These are phyloP conservation scores for Flaveria robusta DNA, from an alignment of 129 eudicot genomes.

Conservation along the genomic window DNA sequence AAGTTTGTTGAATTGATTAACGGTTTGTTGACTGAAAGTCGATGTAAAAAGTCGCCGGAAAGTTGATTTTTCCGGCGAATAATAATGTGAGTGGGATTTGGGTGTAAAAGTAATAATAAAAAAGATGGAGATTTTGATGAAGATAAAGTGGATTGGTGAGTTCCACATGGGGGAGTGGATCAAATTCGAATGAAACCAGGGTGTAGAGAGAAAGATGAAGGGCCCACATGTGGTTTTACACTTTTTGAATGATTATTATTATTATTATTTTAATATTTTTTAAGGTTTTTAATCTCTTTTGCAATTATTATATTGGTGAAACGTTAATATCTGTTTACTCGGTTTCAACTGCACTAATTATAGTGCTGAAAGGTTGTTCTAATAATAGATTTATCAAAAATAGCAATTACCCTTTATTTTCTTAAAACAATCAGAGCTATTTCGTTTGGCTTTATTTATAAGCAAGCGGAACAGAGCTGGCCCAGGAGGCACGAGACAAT, in stretches of 20 bases:
- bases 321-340: background rate
- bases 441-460: too few relatives aligned
- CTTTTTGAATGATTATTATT: background rate
- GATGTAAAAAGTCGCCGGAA: background rate
- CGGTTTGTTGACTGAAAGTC: too few relatives aligned
- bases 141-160: background rate
- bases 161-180: background rate
- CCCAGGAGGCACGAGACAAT: too few relatives aligned
- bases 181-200: background rate
- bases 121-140: background rate
- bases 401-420: too few relatives aligned
- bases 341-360: conserved; percentile 9
- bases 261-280: background rate
- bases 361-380: background rate
- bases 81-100: background rate
- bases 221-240: background rate
- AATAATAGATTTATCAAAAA: too few relatives aligned
- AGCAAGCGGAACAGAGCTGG: too few relatives aligned
- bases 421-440: background rate
- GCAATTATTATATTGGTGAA: background rate
- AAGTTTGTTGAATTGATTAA: too few relatives aligned
- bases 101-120: background rate
- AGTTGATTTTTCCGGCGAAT: background rate
- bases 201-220: conserved; percentile 3
- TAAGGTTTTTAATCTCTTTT: background rate